Evolutionary conservation across 2,329 filamentous ascomycete genomes (phyloP).

Genomic region (Colletotrichum sidae): DNA sequence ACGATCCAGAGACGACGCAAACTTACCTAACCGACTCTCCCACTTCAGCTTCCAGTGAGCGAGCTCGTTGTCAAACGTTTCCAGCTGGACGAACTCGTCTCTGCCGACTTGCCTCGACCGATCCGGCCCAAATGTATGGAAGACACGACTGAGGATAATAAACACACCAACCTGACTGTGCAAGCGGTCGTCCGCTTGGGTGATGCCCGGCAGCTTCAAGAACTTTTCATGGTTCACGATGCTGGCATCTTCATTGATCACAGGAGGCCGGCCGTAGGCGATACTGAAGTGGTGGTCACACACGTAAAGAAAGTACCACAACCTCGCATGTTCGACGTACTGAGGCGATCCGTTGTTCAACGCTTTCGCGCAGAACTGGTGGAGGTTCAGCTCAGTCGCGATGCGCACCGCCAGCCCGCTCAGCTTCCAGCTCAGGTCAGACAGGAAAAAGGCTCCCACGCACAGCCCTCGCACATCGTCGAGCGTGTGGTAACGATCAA

Average conservation of each 20-base stretch:
- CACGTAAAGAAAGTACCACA: slow-evolving; percentile 74
- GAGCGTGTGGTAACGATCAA: slow-evolving; percentile 63
- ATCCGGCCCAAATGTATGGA: slow-evolving; percentile 68
- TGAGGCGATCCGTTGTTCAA: slow-evolving; percentile 55
- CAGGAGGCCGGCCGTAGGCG: slow-evolving; percentile 68
- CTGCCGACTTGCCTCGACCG: slow-evolving; percentile 50
- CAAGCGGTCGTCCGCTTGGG: slow-evolving; percentile 65
- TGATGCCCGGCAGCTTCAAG: slow-evolving; percentile 60
- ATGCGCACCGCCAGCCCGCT: slow-evolving; percentile 69
- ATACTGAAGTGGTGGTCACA: slow-evolving; percentile 76
- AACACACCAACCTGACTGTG: slow-evolving; percentile 71
- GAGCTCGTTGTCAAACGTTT: slow-evolving; percentile 46
- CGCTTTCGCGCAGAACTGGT: slow-evolving; percentile 63
- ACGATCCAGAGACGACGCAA: not conserved
- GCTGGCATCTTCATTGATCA: slow-evolving; percentile 67
- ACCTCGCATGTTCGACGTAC: slow-evolving; percentile 65
- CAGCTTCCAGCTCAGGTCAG: slow-evolving; percentile 67
- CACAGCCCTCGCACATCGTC: slow-evolving; percentile 71
- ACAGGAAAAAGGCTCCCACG: slow-evolving; percentile 74
- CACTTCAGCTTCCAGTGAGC: slow-evolving; percentile 51
- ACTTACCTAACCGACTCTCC: slow-evolving; percentile 48
- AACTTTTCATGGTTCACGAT: slow-evolving; percentile 69
- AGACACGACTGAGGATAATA: slow-evolving; percentile 69
- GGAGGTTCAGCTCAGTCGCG: slow-evolving; percentile 67
- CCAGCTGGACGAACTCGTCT: slow-evolving; percentile 48